These are phyloP conservation scores for Pilasporangium apinafurcum DNA, from an alignment of 352 stramenopile genomes.

Conservation along the genomic window DNA sequence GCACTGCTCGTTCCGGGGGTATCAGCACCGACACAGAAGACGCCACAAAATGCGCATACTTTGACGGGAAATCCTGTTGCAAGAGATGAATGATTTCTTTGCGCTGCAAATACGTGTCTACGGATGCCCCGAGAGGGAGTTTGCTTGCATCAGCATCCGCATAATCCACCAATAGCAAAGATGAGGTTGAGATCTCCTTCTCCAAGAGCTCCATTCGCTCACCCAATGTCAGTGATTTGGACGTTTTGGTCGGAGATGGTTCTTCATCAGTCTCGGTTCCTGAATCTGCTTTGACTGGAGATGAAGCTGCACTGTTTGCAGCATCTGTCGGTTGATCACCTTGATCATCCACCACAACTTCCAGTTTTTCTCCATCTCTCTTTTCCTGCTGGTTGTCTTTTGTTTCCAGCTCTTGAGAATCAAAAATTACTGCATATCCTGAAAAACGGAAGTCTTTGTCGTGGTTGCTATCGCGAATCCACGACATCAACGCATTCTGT, in stretches of 20 bases:
- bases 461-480: constrained; percentile 19
- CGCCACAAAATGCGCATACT: constrained; percentile 27
- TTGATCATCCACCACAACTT: too few species aligned
- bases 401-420: too few species aligned
- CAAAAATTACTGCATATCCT: constrained; percentile 10
- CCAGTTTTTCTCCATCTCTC: too few species aligned
- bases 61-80: constrained; percentile 15
- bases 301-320: too few species aligned
- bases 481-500: constrained; percentile 16
- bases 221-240: neutral
- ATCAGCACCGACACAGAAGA: constrained; percentile 10
- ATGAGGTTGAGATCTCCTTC: neutral
- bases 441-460: constrained; percentile 12
- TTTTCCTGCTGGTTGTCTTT: too few species aligned
- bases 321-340: too few species aligned
- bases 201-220: neutral
- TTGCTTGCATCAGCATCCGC: neutral
- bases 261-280: too few species aligned
- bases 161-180: neutral
- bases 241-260: too few species aligned
- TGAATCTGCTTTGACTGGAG: too few species aligned
- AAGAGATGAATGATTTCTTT: too few species aligned
- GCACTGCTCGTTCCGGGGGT: constrained; percentile 7
- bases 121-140: neutral
- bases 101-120: too few species aligned